Evolutionary conservation across 1,139 yeast species (phyloP), one percentile per base, ranked within the genome.

Genomic region (Blastobotrys petasosporus): DNA sequence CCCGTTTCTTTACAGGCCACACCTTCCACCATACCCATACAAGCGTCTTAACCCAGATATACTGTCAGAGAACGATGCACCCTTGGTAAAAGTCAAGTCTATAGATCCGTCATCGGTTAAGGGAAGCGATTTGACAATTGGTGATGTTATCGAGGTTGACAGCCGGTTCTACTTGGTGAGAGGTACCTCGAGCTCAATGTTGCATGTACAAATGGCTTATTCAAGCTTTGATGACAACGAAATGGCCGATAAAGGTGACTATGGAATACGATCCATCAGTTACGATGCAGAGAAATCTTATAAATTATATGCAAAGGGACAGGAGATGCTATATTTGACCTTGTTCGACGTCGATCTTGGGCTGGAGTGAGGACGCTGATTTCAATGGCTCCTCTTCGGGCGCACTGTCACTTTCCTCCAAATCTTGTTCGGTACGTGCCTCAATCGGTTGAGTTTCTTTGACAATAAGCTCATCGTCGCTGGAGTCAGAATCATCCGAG

Each of bases 21-120:
- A 29, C 10, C 39, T 47, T 5, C 50, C 50, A n/a, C 48, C 41
- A n/a, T 47, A 17, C 25, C 50, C 50, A 2, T 47, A 32, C 32
- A 23, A 7, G 10, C 25, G 8, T 9, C 12, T 5, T 2, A 11
- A 20, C 8, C 33, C 35, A 13, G 29, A 37, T 12, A 15, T 35
- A 12, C 23, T 34, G 16, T 12, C 30, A 8, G 41, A 29, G 29
- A 32, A 32, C 7, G 44, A 41, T n/a, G 20, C 33, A 17, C 47
- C 50, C 11, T 25, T 47, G 39, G 12, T 47, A 10, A 31, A 47
- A 32, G 44, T 36, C 25, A 20, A 7, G 25, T 20, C 25, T 20
- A 4, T 20, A 4, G 25, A 20, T 4, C 25, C 25, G 25, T 4
- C 7, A 4, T 7, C 7, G 25, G 25, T 20, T 7, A 20, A 20